phyloP scores from a whole-genome alignment of 257 asterid species.

The Handroanthus guayacan region DNA sequence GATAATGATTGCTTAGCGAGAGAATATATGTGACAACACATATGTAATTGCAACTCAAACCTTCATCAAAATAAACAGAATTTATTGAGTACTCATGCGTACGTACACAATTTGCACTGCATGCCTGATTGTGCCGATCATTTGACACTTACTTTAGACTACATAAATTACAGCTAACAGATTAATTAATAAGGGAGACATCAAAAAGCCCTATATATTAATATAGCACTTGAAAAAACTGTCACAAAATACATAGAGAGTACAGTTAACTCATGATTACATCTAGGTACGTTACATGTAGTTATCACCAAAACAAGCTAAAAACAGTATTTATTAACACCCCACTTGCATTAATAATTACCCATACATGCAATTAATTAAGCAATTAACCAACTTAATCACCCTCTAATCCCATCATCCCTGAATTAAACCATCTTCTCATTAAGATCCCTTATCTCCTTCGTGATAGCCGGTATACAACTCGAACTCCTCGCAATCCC shows the following conservation, averaged over 20 bases:
- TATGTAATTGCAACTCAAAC: too few relatives aligned
- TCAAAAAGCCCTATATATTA: neutral
- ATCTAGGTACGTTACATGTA: neutral
- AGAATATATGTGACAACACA: too few relatives aligned
- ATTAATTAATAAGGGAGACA: neutral
- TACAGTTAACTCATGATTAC: neutral
- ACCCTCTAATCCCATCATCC: neutral
- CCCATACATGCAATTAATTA: neutral
- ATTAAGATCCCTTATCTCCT: conserved; percentile 41
- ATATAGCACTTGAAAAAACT: conserved; percentile 6
- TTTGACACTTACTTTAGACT: neutral
- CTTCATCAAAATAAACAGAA: neutral
- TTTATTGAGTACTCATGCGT: neutral
- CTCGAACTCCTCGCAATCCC: conserved; percentile 80
- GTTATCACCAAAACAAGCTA: neutral
- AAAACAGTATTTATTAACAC: neutral
- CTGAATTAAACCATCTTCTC: neutral
- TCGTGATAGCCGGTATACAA: conserved; percentile 73
- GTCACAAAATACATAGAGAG: neutral
- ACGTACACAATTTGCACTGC: neutral
- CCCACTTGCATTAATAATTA: neutral
- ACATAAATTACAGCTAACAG: too few relatives aligned
- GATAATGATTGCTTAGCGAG: too few relatives aligned
- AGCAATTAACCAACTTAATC: neutral
- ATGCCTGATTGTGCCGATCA: neutral